Conservation (phyloP, 2,329 filamentous ascomycete species). For the Microcyclospora tardicrescens region DNA sequence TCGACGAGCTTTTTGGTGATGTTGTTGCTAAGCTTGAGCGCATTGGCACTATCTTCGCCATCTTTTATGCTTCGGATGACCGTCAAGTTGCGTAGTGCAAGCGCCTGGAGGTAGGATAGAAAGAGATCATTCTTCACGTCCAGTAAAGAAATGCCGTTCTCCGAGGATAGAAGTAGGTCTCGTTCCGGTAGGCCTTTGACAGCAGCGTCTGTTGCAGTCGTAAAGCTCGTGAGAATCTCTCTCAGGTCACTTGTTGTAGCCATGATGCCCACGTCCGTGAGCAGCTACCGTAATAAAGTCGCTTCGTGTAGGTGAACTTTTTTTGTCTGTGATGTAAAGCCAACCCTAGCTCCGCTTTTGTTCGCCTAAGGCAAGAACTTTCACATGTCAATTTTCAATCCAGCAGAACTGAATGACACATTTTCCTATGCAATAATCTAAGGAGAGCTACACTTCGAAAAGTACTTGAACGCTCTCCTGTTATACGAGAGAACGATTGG, state of each 20-base stretch:
- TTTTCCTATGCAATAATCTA: too few species aligned
- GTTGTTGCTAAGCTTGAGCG: constrained; percentile 44
- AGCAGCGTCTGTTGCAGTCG: constrained; percentile 53
- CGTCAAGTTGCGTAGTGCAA: constrained; percentile 55
- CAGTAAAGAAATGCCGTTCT: constrained; percentile 83
- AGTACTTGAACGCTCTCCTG: too few species aligned
- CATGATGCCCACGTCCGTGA: constrained; percentile 13
- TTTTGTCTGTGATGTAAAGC: not conserved
- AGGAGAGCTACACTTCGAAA: too few species aligned
- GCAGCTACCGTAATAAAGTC: not conserved
- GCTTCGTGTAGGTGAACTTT: not conserved
- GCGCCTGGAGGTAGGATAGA: constrained; percentile 86
- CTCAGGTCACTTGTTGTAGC: constrained; percentile 27
- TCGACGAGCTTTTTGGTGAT: constrained; percentile 82
- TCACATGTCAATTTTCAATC: too few species aligned
- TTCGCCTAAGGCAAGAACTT: too few species aligned
- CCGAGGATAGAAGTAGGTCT: constrained; percentile 53
- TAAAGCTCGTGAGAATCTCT: constrained; percentile 31
- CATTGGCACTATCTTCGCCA: constrained; percentile 22
- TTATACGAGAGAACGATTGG: too few species aligned
- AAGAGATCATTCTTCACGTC: constrained; percentile 97
- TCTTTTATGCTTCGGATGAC: constrained; percentile 26
- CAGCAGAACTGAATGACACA: too few species aligned
- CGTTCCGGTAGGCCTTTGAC: constrained; percentile 39
- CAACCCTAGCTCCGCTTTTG: too few species aligned